phyloP scores from a whole-genome alignment of 2,329 filamentous ascomycete species.

The Pestalotiopsis sp. region DNA sequence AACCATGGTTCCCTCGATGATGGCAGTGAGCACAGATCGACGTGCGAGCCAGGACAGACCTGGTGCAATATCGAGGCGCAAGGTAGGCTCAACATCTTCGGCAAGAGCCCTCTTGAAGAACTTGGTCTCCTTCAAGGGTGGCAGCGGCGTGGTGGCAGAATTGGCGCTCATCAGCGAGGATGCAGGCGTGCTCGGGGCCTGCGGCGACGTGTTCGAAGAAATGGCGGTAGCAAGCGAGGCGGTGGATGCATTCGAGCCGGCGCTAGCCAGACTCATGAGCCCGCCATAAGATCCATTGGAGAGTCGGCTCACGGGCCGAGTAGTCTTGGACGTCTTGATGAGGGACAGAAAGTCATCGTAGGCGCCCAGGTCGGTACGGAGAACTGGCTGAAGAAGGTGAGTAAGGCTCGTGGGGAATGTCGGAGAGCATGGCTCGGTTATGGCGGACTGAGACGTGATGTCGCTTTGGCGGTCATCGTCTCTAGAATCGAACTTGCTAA shows the following conservation, averaged over 20 bases:
- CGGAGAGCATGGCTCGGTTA: slow-evolving; percentile 50
- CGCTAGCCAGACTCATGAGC: slow-evolving; percentile 51
- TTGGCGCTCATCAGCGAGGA: slow-evolving; percentile 48
- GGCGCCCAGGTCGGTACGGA: slow-evolving; percentile 78
- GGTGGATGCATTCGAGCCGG: slow-evolving; percentile 60
- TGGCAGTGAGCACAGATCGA: slow-evolving; percentile 78
- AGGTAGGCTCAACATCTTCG: slow-evolving; percentile 93
- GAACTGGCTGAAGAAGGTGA: slow-evolving; percentile 79
- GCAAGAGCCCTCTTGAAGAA: slow-evolving; percentile 90
- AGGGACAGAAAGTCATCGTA: slow-evolving; percentile 87
- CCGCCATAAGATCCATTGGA: slow-evolving; percentile 72
- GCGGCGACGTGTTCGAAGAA: slow-evolving; percentile 52
- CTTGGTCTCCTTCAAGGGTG: slow-evolving; percentile 81
- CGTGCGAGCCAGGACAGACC: slow-evolving; percentile 93
- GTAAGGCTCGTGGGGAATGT: slow-evolving; percentile 73
- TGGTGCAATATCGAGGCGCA: slow-evolving; percentile 86
- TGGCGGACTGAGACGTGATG: slow-evolving; percentile 36
- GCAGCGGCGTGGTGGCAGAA: slow-evolving; percentile 45
- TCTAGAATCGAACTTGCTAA: slow-evolving; percentile 67
- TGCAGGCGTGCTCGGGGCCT: slow-evolving; percentile 60
- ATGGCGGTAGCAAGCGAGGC: slow-evolving; percentile 56
- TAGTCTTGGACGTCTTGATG: slow-evolving; percentile 63
- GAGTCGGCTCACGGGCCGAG: slow-evolving; percentile 63
- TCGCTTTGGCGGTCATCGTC: slow-evolving; percentile 44
- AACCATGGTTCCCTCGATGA: slow-evolving; percentile 82